phyloP scores from a whole-genome alignment of 805 yeast genomes.

The Candida schatavii region DNA sequence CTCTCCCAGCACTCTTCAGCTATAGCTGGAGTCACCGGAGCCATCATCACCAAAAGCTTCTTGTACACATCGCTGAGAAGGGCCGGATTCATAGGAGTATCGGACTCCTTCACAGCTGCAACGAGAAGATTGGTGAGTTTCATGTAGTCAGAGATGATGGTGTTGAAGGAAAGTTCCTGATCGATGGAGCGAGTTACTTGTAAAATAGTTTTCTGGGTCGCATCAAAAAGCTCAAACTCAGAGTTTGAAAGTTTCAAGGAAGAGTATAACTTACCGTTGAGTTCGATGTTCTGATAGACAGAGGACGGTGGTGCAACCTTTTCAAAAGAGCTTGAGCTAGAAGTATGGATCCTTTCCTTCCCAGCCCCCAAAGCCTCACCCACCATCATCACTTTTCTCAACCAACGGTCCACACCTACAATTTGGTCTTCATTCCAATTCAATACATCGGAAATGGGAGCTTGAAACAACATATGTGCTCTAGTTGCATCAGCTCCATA shows the following conservation, averaged over 20 bases:
- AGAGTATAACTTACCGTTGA: conserved; percentile 16
- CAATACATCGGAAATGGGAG: conserved; percentile 77
- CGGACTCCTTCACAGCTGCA: conserved; percentile 32
- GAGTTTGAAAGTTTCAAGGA: conserved; percentile 28
- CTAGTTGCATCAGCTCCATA: conserved; percentile 95
- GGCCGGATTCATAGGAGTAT: conserved; percentile 25
- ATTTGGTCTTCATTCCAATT: conserved; percentile 91
- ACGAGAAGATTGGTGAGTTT: conserved; percentile 60
- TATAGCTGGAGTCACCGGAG: conserved; percentile 80
- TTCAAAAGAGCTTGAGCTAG: too few species aligned
- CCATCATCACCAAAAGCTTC: conserved; percentile 57
- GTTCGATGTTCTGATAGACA: conserved; percentile 12
- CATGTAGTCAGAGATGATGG: conserved; percentile 88
- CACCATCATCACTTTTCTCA: conserved; percentile 51
- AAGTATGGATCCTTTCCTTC: not conserved
- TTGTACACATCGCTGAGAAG: conserved; percentile 49
- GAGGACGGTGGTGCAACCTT: conserved; percentile 2
- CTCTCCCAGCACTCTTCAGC: conserved; percentile 81
- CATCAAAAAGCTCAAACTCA: conserved; percentile 61
- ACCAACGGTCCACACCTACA: conserved; percentile 86
- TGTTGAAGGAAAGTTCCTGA: conserved; percentile 64
- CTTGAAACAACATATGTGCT: conserved; percentile 90
- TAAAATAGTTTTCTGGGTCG: conserved; percentile 44
- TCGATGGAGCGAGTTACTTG: conserved; percentile 61
- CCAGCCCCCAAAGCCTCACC: conserved; percentile 15